Conservation (phyloP, 1,284 basidiomycete genomes). For the Limonomyces culmigenus region DNA sequence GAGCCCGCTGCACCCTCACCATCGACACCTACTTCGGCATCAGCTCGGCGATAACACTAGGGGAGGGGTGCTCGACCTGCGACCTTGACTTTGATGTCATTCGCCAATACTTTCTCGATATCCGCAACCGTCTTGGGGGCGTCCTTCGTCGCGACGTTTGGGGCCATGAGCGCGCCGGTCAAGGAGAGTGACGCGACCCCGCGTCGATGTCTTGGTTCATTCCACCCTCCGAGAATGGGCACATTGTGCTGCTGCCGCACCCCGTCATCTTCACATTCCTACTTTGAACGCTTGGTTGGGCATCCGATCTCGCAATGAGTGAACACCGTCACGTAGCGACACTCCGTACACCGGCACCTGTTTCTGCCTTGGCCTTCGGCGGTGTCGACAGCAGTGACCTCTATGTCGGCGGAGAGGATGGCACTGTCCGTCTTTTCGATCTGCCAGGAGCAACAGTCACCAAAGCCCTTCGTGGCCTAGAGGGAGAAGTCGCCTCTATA, state of each 20-base stretch:
- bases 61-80: constrained; percentile 36
- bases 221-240: too few species aligned
- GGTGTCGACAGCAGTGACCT: neutral
- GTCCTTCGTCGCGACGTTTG: constrained; percentile 17
- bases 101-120: constrained; percentile 33
- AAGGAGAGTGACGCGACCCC: too few species aligned
- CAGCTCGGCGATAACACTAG: constrained; percentile 1
- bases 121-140: constrained; percentile 45
- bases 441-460: constrained; percentile 39
- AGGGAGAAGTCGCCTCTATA: constrained; percentile 42
- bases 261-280: too few species aligned
- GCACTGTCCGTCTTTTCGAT: constrained; percentile 48
- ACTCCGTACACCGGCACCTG: neutral
- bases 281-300: too few species aligned
- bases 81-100: constrained; percentile 83
- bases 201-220: too few species aligned
- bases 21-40: constrained; percentile 36
- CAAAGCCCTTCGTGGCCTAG: constrained; percentile 43
- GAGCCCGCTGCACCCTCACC: constrained; percentile 25
- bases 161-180: too few species aligned
- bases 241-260: too few species aligned
- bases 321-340: too few species aligned
- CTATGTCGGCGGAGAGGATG: constrained; percentile 35
- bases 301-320: too few species aligned
- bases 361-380: neutral